Conservation (phyloP, 805 yeast genomes). For the Pichia kluyveri region DNA sequence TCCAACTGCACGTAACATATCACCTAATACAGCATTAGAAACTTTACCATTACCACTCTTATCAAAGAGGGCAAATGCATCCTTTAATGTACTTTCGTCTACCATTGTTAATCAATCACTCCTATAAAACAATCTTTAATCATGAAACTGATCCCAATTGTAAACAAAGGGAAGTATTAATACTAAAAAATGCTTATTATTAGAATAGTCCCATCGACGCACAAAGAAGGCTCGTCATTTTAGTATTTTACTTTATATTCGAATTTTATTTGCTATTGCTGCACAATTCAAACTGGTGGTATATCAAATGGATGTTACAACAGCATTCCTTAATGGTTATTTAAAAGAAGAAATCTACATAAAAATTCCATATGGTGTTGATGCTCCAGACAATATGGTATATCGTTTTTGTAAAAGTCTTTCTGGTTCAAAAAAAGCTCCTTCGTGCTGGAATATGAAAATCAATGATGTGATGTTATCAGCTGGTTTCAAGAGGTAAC, state of each 20-base stretch:
- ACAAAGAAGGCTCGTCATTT: no score
- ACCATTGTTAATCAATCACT: neutral
- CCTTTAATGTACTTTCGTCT: slow-evolving; percentile 34
- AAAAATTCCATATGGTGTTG: neutral
- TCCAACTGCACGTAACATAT: slow-evolving; percentile 91
- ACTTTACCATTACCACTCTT: slow-evolving; percentile 93
- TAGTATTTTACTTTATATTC: no score
- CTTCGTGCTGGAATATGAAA: neutral
- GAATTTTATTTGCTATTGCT: slow-evolving; percentile 2
- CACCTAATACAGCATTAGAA: slow-evolving; percentile 78
- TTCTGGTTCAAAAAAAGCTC: slow-evolving; percentile 2
- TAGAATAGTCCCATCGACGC: no score
- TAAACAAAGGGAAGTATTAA: no score
- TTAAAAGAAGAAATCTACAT: slow-evolving; percentile 8
- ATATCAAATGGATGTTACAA: slow-evolving; percentile 13
- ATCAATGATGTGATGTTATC: no score
- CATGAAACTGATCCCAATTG: no score
- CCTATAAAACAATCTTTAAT: no score
- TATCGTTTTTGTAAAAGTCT: neutral
- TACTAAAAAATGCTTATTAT: no score
- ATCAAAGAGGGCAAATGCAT: slow-evolving; percentile 94
- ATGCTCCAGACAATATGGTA: neutral
- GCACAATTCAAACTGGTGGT: slow-evolving; percentile 4
- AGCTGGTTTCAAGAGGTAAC: no score
- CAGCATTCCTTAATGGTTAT: slow-evolving; percentile 10